A percentile compares a stretch with the other conserved stretches of the same genome.
These are phyloP conservation scores for Beauveria medogensis DNA, from an alignment of 2,329 filamentous ascomycete genomes.

Conservation along the genomic window DNA sequence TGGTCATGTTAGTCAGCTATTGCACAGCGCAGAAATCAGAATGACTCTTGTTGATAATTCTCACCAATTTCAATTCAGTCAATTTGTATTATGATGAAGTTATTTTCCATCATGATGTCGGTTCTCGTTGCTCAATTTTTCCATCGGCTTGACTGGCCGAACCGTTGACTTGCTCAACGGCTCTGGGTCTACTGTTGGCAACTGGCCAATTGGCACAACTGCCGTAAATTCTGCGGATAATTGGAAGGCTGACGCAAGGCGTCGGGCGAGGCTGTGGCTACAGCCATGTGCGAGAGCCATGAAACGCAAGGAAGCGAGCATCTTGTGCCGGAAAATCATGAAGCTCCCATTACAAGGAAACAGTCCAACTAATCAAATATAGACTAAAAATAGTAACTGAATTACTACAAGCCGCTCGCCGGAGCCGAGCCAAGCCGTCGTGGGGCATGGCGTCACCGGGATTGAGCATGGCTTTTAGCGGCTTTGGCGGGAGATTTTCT, in stretches of 20 bases:
- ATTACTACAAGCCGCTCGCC: no score
- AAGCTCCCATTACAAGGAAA: neutral
- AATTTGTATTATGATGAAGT: no score
- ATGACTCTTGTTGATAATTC: no score
- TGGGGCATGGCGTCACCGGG: neutral
- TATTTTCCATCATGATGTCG: no score
- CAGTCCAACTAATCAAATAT: neutral
- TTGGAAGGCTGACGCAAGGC: neutral
- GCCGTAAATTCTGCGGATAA: neutral
- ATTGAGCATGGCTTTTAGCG: neutral
- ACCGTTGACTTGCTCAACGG: neutral
- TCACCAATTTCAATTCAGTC: no score
- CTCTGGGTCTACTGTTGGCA: neutral
- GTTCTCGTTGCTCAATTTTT: no score
- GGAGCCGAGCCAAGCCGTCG: neutral
- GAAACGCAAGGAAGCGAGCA: no score
- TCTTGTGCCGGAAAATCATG: neutral
- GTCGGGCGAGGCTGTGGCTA: neutral
- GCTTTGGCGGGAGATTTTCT: neutral
- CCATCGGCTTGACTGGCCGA: neutral
- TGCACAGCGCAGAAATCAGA: no score
- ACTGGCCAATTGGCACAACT: neutral
- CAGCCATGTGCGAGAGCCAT: no score
- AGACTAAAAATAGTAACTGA: neutral
- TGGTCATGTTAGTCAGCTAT: no score